A percentile compares a stretch with the other conserved stretches of the same genome.
Evolutionary conservation across 805 yeast genomes (phyloP).

Genomic region (Cyberlindnera subsufficiens): DNA sequence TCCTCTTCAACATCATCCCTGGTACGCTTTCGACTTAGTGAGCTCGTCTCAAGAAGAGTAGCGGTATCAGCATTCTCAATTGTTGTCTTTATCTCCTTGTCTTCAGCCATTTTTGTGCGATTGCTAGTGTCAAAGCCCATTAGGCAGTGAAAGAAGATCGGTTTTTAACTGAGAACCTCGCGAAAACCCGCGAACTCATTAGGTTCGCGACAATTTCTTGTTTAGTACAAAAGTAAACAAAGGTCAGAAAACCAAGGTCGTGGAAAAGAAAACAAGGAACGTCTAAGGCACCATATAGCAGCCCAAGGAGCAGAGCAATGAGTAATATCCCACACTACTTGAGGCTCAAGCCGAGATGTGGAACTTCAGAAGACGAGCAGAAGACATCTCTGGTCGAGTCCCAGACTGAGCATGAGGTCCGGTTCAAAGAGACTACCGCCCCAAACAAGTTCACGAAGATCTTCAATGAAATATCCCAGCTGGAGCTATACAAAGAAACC

Average conservation of each 20-base stretch:
- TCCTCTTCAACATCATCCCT: conserved; percentile 23
- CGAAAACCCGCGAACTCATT: background rate
- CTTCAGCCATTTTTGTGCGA: conserved; percentile 1
- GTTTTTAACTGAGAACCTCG: background rate
- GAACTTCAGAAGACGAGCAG: conserved; percentile 7
- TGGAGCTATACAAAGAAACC: conserved; percentile 29
- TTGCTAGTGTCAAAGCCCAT: background rate
- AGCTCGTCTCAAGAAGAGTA: background rate
- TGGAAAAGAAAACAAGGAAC: conserved; percentile 2
- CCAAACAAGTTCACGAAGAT: conserved; percentile 28
- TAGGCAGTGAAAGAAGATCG: background rate
- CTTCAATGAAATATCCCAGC: conserved; percentile 28
- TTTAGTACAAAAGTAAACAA: conserved; percentile 11
- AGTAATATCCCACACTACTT: conserved; percentile 29
- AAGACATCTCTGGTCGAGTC: conserved; percentile 20
- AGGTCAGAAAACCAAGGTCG: background rate
- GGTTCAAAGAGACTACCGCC: conserved; percentile 22
- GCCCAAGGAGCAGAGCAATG: conserved; percentile 5
- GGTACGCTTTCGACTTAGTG: conserved; percentile 22
- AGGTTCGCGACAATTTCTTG: conserved; percentile 5
- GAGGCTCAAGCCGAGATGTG: conserved; percentile 31
- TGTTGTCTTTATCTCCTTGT: background rate
- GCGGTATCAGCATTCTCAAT: background rate
- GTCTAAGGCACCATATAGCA: too few relatives aligned
- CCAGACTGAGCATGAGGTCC: conserved; percentile 16